Base-by-base conservation (phyloP, 257 asterid genomes). In the Solanum raphanifolium region DNA sequence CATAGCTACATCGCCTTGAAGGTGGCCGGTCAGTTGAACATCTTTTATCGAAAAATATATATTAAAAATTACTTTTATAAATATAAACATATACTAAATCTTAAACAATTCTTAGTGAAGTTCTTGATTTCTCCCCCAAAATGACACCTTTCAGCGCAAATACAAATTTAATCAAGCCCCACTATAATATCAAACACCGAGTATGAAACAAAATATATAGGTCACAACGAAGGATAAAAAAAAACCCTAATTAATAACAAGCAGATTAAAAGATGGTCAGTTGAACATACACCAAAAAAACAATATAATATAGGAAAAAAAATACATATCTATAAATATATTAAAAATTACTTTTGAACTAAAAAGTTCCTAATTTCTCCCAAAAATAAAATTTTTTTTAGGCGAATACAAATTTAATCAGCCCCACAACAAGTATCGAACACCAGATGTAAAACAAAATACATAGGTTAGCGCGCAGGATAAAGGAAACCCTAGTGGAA, bases 1-100 rank as follows among this genome's bases (percentile, higher is more conserved):
- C 0, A 5, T 62, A 62, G 15, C 31, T 9, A 23, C 1, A 62
- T 62, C 2, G 3, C 0, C 15, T 4, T 0, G 0, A 62, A 23
- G 6, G 25, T 55, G 25, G 0, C 0, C 27, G 0, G 0, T 1
- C 6, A 62, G 3, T 62, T 62, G 7, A 2, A 62, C 15, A 23
- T 23, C 69, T 9, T 62, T 23, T 62, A 62, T 21, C 1, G 0
- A 62, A 23, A 60, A 23, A 9, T 55, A 55, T 55, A 55, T 55
- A 18, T 18, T 20, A 20, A 55, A 55, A 55, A 6, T 18, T 55
- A 4, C 15, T 23, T 62, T 9, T 62, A 62, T n/a, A 23, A 23
- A 4, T 58, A 58, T 58, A 58, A 9, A 62, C 5, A 62, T 62
- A 62, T n/a, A 62, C 71, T 10, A 62, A n/a, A 62, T n/a, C 31